Evolutionary conservation across 2,329 filamentous ascomycete genomes (phyloP).

Genomic region (Helminthosporium solani): DNA sequence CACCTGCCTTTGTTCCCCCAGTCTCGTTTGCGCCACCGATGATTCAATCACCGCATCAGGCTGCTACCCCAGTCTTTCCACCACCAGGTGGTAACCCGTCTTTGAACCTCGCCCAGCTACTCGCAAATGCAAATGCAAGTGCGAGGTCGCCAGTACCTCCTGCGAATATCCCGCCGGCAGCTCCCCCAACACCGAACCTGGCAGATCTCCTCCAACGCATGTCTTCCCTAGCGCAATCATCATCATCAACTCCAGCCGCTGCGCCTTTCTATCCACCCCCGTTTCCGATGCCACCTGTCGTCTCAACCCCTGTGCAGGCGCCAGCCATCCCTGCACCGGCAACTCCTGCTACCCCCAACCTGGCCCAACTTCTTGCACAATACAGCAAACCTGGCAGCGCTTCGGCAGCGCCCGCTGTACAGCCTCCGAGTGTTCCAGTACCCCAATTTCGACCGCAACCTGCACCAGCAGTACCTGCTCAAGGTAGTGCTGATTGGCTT

Average conservation of each 20-base stretch:
- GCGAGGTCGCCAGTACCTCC: slow-evolving; percentile 21
- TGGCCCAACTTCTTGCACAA: slow-evolving; percentile 36
- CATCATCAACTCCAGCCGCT: slow-evolving; percentile 23
- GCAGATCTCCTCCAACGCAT: slow-evolving; percentile 33
- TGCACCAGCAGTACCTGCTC: slow-evolving; percentile 12
- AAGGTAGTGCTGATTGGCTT: slow-evolving; percentile 33
- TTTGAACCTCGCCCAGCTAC: slow-evolving; percentile 32
- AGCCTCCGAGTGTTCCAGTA: slow-evolving; percentile 15
- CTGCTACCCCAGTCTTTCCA: slow-evolving; percentile 18
- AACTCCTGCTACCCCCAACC: slow-evolving; percentile 28
- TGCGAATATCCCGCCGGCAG: slow-evolving; percentile 19
- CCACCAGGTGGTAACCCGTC: slow-evolving; percentile 21
- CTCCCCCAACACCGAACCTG: slow-evolving; percentile 25
- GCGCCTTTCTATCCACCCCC: slow-evolving; percentile 31
- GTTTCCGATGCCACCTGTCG: slow-evolving; percentile 25
- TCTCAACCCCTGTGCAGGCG: slow-evolving; percentile 23
- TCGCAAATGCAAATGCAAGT: slow-evolving; percentile 26
- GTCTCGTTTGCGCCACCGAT: slow-evolving; percentile 34
- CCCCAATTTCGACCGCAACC: slow-evolving; percentile 23
- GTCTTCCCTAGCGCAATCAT: slow-evolving; percentile 28
- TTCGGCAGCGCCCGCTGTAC: slow-evolving; percentile 14
- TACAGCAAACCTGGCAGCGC: slow-evolving; percentile 28
- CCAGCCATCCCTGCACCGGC: slow-evolving; percentile 25
- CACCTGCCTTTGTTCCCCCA: slow-evolving; percentile 35
- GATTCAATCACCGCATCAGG: slow-evolving; percentile 28